Base-by-base conservation (phyloP, 2,329 filamentous ascomycete genomes). In the Cladobotryum protrusum region DNA sequence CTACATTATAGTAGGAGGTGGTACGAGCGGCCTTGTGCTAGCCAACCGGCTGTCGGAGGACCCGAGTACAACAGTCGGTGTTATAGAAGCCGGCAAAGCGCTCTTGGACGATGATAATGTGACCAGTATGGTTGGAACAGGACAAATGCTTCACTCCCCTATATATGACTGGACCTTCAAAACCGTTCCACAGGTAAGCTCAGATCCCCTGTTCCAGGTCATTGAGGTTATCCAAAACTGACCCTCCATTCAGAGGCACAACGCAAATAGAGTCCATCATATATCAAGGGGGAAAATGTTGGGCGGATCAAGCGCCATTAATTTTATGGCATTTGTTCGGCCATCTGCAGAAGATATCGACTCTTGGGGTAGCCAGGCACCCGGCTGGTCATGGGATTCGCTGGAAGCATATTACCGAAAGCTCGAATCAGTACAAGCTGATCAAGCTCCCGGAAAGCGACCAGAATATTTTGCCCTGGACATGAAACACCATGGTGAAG, bases 1-100 rank as follows among this genome's bases (percentile, higher is more conserved):
- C 14, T 47, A 40, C 24, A 4, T 47, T 4, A 17, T 47, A 9
- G 15, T 47, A 15, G 45, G 64, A 37, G 68, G 67, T 32, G 68
- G 68, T 15, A 70, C 67, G 7, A 55, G 66, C 5, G 67, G 67
- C 9, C 68, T 67, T 43, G 67, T 69, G 15, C 57, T 70, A 20
- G 67, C 67, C 40, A 59, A 61, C 20, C 61, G 67, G n/a, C 61
- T 70, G 37, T 64, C 67, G n/a, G 68, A 70, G 53, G 56, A 62
- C 36, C 55, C 61, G 1, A 50, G 59, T 11, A 52, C 56, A 13
- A 62, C 52, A 35, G 59, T 70, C 8, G 60, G 69, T 1, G 56
- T 70, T 11, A 61, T 70, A 20, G 67, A 70, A 49, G 67, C 67
- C n/a, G 67, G 67, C 7, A 20, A 13, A n/a, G 9, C 33, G 15